Evolutionary conservation across 2,329 filamentous ascomycete genomes (phyloP).

Genomic region (Chrysoporthe austroafricana): DNA sequence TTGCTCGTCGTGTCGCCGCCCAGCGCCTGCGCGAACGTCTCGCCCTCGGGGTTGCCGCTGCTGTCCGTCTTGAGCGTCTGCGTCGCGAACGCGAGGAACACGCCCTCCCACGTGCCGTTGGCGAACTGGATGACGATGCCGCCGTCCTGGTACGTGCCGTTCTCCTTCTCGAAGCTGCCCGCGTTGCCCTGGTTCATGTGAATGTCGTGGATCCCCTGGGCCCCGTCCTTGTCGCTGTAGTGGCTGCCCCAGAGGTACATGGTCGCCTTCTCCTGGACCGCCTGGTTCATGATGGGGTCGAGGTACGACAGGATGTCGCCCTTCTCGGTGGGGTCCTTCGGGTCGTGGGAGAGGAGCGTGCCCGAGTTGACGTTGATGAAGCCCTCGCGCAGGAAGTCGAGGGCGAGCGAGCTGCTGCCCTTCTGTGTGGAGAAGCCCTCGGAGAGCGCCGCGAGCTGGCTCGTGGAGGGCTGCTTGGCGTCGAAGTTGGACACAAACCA

Average conservation of each 20-base stretch:
- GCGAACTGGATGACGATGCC: slow-evolving; percentile 40
- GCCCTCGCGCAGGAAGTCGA: slow-evolving; percentile 31
- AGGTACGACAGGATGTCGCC: slow-evolving; percentile 41
- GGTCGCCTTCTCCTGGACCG: slow-evolving; percentile 40
- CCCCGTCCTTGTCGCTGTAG: slow-evolving; percentile 37
- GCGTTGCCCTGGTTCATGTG: slow-evolving; percentile 40
- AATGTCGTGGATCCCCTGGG: slow-evolving; percentile 47
- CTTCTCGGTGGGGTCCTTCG: slow-evolving; percentile 21
- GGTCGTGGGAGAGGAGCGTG: slow-evolving; percentile 27
- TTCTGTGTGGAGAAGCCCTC: slow-evolving; percentile 28
- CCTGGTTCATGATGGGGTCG: slow-evolving; percentile 39
- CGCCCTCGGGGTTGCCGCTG: slow-evolving; percentile 30
- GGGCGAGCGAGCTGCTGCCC: slow-evolving; percentile 27
- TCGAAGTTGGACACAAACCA: slow-evolving; percentile 50
- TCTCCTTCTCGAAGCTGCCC: slow-evolving; percentile 32
- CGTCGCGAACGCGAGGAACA: slow-evolving; percentile 45
- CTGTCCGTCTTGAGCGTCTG: slow-evolving; percentile 42
- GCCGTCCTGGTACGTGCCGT: slow-evolving; percentile 43
- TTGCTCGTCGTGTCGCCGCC: slow-evolving; percentile 16
- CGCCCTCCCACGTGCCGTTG: slow-evolving; percentile 43
- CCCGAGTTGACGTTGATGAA: slow-evolving; percentile 33
- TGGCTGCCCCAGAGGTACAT: slow-evolving; percentile 44
- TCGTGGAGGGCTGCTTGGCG: slow-evolving; percentile 34
- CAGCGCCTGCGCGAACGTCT: slow-evolving; percentile 30
- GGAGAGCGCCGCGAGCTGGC: slow-evolving; percentile 26